A percentile compares a stretch with the other conserved stretches of the same genome.
Evolutionary conservation across 176 grass and related monocot species (phyloP).

Genomic region (Bromus sterilis): DNA sequence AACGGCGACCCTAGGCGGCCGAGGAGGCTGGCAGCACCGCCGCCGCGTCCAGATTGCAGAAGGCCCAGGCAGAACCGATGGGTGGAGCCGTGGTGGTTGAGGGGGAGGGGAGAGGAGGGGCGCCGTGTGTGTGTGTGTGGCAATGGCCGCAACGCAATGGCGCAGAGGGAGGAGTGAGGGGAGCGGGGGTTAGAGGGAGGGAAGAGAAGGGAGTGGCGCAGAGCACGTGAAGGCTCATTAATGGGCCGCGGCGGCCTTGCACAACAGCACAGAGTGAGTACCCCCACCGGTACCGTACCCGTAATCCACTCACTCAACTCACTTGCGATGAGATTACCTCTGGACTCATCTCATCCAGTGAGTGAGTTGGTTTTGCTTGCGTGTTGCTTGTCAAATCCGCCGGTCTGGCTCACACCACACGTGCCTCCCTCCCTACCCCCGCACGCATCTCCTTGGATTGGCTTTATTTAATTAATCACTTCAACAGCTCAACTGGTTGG

Average conservation of each 20-base stretch:
- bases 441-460: no score
- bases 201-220: not conserved
- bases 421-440: not conserved
- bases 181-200: not conserved
- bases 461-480: not conserved
- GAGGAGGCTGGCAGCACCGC: not conserved
- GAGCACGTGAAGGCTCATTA: conserved; percentile 64
- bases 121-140: not conserved
- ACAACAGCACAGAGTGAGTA: no score
- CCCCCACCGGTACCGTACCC: not conserved
- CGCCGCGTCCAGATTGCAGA: not conserved
- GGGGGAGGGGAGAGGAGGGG: not conserved
- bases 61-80: no score
- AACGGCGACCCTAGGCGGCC: not conserved
- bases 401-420: not conserved
- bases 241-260: conserved; percentile 40
- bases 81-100: no score
- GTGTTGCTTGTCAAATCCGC: not conserved
- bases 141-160: conserved; percentile 32
- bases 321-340: no score
- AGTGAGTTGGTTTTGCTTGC: no score
- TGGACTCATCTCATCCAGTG: no score
- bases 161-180: not conserved
- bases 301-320: not conserved
- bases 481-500: not conserved